Evolutionary conservation across 2,329 filamentous ascomycete species (phyloP).

Genomic region (Alternaria conjuncta): DNA sequence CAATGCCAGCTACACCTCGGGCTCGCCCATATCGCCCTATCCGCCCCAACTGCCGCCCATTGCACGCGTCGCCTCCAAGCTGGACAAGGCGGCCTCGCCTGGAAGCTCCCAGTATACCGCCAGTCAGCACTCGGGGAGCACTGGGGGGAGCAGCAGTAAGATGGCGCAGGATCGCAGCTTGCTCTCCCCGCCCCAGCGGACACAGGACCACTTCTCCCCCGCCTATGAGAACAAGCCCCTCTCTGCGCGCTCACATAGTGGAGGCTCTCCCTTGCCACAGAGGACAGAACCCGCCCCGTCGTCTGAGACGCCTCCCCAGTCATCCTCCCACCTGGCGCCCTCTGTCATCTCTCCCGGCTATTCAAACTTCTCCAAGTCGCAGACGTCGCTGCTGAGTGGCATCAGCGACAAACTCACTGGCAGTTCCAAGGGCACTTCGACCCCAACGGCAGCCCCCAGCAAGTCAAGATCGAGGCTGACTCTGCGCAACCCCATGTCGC

Average conservation of each 20-base stretch:
- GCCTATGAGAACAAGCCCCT: constrained; percentile 25
- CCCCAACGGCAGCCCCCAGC: constrained; percentile 25
- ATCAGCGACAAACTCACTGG: constrained; percentile 39
- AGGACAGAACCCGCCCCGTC: constrained; percentile 24
- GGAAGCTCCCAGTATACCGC: constrained; percentile 16
- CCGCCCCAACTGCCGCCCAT: constrained; percentile 51
- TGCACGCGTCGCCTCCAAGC: constrained; percentile 46
- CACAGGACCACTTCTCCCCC: constrained; percentile 27
- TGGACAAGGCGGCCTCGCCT: constrained; percentile 28
- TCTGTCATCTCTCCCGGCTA: constrained; percentile 35
- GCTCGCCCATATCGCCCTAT: constrained; percentile 47
- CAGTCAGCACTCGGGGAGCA: constrained; percentile 16
- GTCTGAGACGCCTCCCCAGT: constrained; percentile 24
- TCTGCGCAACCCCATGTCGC: constrained; percentile 66
- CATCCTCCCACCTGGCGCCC: constrained; percentile 30
- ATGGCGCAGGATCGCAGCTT: constrained; percentile 20
- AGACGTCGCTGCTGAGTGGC: constrained; percentile 42
- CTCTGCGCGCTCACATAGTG: constrained; percentile 24
- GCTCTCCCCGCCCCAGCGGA: constrained; percentile 27
- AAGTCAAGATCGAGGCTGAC: constrained; percentile 60
- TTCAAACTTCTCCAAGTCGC: constrained; percentile 39
- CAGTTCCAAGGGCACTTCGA: constrained; percentile 26
- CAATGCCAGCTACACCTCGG: constrained; percentile 36
- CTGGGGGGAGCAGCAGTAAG: constrained; percentile 9
- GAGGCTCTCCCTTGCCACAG: constrained; percentile 33